Evolutionary conservation across 306 rosid genomes (phyloP).

Genomic region (Rosa lucieae): DNA sequence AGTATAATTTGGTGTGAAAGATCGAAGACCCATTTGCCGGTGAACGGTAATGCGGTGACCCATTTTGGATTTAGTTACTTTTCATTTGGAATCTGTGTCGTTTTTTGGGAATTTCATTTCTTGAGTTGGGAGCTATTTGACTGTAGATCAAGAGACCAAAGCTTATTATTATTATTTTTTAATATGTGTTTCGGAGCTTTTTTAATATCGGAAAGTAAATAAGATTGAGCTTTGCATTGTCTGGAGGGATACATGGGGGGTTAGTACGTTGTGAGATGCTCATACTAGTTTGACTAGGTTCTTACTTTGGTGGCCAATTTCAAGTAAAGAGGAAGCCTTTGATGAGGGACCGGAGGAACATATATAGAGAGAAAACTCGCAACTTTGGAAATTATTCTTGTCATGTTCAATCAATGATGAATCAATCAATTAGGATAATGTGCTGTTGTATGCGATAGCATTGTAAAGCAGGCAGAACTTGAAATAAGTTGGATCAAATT

Average conservation of each 20-base stretch:
- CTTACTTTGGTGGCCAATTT: neutral
- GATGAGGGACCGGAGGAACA: neutral
- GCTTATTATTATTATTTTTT: neutral
- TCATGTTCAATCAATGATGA: constrained; percentile 2
- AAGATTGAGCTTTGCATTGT: neutral
- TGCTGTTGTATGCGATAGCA: constrained; percentile 13
- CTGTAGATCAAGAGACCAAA: constrained; percentile 12
- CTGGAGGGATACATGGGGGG: constrained; percentile 2
- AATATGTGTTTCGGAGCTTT: constrained; percentile 13
- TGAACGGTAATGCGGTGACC: constrained; percentile 24
- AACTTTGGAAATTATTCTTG: neutral
- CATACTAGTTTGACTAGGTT: neutral
- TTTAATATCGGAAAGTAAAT: neutral
- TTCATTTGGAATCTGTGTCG: constrained; percentile 9
- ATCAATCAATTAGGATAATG: constrained; percentile 17
- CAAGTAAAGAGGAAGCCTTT: constrained; percentile 5
- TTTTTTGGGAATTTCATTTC: constrained; percentile 20
- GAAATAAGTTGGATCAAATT: constrained; percentile 23
- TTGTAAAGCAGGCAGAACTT: constrained; percentile 4
- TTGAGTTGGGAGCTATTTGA: neutral
- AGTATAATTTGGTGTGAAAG: constrained; percentile 5
- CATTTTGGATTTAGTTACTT: neutral
- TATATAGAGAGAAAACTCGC: neutral
- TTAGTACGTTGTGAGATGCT: neutral
- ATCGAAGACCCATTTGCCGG: constrained; percentile 18